These are phyloP conservation scores for Helotiales sp. DNA, from an alignment of 2,329 filamentous ascomycete species.

Conservation along the genomic window DNA sequence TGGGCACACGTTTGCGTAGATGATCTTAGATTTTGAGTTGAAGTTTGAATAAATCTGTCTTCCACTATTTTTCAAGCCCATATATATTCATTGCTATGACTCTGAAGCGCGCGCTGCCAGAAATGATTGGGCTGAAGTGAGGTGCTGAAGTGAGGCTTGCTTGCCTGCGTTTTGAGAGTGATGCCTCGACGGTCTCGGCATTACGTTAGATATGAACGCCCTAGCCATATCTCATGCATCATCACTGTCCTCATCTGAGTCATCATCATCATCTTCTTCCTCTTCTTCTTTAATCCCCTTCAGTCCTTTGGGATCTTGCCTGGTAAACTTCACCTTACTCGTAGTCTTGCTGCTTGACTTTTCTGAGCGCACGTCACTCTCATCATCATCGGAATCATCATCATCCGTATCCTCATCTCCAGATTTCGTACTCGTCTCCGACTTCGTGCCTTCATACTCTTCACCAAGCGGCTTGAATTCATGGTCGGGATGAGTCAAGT, in stretches of 20 bases:
- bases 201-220: too few relatives aligned
- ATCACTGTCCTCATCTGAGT: not conserved
- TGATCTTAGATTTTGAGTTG: too few relatives aligned
- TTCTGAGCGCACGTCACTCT: not conserved
- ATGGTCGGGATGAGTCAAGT: not conserved
- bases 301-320: not conserved
- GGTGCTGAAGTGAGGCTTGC: too few relatives aligned
- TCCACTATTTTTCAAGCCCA: too few relatives aligned
- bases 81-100: too few relatives aligned
- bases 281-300: too few relatives aligned
- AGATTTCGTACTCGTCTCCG: not conserved
- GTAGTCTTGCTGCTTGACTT: not conserved
- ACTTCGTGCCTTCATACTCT: not conserved
- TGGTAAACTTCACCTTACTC: not conserved
- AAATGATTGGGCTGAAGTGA: too few relatives aligned
- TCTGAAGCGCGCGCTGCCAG: too few relatives aligned
- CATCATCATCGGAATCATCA: constrained; percentile 2
- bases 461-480: not conserved
- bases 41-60: too few relatives aligned
- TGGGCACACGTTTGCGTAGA: constrained; percentile 2
- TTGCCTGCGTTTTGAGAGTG: too few relatives aligned
- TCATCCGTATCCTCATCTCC: constrained; percentile 58
- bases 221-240: not conserved
- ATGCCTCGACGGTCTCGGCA: too few relatives aligned
- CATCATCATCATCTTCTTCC: not conserved